A percentile compares a stretch with the other conserved stretches of the same genome.
These are phyloP conservation scores for Agrostemma githago DNA, from an alignment of 148 eudicot genomes.

Conservation along the genomic window DNA sequence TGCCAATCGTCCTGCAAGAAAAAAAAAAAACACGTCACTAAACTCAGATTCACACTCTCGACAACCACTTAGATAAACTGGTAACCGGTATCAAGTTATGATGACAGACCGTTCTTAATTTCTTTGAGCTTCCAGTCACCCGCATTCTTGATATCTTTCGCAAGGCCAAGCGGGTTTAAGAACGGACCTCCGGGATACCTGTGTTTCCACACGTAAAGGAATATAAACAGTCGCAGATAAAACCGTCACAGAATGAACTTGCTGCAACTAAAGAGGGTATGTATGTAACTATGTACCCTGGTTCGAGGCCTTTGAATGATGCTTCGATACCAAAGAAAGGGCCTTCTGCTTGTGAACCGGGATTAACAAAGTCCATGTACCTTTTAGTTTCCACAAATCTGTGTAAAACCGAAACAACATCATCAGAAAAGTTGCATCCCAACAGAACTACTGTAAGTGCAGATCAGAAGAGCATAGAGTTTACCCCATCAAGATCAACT, in stretches of 20 bases:
- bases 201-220: constrained; percentile 3
- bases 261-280: not conserved
- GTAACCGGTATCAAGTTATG: not conserved
- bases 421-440: constrained; percentile 4
- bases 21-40: not conserved
- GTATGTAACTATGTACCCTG: constrained; percentile 39
- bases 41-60: not conserved
- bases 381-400: constrained; percentile 94
- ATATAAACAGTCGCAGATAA: not conserved
- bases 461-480: not conserved
- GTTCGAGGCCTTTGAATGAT: constrained; percentile 76
- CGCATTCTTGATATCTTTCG: constrained; percentile 70
- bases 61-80: not conserved
- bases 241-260: not conserved
- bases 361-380: constrained; percentile 71
- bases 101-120: constrained; percentile 68
- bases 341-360: constrained; percentile 95
- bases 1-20: constrained; percentile 55
- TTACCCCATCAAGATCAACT: constrained; percentile 83
- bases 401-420: constrained; percentile 3
- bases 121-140: constrained; percentile 87
- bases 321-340: constrained; percentile 86
- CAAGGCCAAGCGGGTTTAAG: constrained; percentile 83
- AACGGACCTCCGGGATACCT: constrained; percentile 93
- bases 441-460: not conserved